Evolutionary conservation across 495 filamentous ascomycete genomes (phyloP), one percentile per base, ranked within the genome.

Genomic region (Lichina pygmaea): DNA sequence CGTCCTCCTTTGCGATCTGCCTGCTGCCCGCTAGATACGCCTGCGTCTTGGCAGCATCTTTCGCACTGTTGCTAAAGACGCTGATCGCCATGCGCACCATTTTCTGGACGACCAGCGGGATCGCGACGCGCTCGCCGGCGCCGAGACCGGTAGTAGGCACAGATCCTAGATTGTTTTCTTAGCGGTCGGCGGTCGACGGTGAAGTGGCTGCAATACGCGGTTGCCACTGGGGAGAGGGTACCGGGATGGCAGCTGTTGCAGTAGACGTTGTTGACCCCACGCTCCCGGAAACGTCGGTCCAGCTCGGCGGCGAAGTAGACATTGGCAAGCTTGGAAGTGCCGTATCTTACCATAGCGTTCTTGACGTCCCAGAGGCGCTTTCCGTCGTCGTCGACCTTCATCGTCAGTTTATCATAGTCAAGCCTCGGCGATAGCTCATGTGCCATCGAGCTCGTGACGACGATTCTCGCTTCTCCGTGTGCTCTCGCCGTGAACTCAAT

Each of bases 11-110:
- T 24, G 34, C 39, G n/a, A 53, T 10, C 36, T 42, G 11, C 9
- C 9, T 8, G 42, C 43, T 52, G 2, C 46, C 47, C 15, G 51
- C 50, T 8, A 53, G 49, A 39, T 46, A 53, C 7, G 48, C 46
- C 49, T 53, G 51, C 11, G 51, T 53, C 50, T 53, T 53, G 32
- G 51, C 46, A 15, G 50, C 37, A 33, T 53, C 51, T 13, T 36
- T 38, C 24, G 43, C 40, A 5, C 43, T 34, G 40, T 52, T 52
- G 6, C 46, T 46, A n/a, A 53, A 41, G 13, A 45, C 31, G 3
- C 36, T 16, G 4, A 39, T 24, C 11, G 52, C 16, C 8, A 13
- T 41, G 34, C 13, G 33, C 45, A 33, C 43, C 43, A 34, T 44
- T 44, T 6, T 16, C 42, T 13, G 30, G 36, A 38, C 45, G 44